Base-by-base conservation (phyloP, 371 early-diverging fungal genomes). In the Homolaphlyctis polyrhiza region DNA sequence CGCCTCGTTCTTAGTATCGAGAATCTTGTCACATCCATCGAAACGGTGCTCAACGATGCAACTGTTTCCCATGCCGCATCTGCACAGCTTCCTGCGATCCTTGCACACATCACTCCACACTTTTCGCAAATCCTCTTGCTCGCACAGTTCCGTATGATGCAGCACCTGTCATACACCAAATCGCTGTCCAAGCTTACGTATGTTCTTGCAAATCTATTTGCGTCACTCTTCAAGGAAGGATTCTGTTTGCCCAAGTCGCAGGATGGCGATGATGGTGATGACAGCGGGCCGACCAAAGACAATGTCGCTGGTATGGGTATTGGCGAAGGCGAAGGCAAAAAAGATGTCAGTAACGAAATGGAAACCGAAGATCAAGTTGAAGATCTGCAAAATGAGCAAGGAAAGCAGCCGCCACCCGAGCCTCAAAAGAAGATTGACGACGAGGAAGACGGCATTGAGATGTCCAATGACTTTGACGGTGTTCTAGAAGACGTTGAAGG, bases 391-490 rank as follows among this genome's bases (percentile, higher is more conserved):
- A 87, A 91, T 66, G 90, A 92, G 63, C 79, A 86, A 64, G 8
- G 8, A 3, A 85, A 80, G 54, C 73, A 77, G 34, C 85, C 87
- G 43, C 60, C 43, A 21, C 47, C 67, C 36, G 60, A 67, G 47
- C 54, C 71, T 21, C 65, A 77, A 48, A 77, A 83, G 47, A 85
- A 86, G 43, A 79, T 82, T n/a, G 78, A 91, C 54, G 90, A 92
- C 64, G 87, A 96, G 60, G 91, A 94, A 65, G 85, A 96, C 50
- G 97, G 91, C n/a, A 83, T 97, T 55, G 97, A 97, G 47, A 96
- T 96, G 94, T 91, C 95, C 67, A 86, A 91, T 54, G 98, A 97
- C 64, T 95, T 96, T 81, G 93, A 94, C 23, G 98, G 97, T 39
- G 80, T 86, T 23, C 67, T 96, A 14, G 96, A 95, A 74, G 96